Conservation (phyloP, 192 early-diverging fungal genomes). For the Phycomyces nitens region DNA sequence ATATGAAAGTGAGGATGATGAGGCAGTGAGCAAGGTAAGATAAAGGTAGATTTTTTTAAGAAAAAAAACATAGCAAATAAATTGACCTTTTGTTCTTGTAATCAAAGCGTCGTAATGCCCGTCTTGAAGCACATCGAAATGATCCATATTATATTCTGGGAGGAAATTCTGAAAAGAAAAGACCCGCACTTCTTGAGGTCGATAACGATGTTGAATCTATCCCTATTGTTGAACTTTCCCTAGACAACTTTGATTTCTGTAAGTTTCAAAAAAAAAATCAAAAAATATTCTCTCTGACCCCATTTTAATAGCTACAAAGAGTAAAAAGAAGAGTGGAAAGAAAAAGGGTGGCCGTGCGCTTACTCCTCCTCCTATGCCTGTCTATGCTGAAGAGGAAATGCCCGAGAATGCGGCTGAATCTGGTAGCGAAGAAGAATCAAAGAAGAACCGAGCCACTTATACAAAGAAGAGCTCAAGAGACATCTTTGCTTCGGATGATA, state of each 20-base stretch:
- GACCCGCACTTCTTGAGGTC: constrained; percentile 17
- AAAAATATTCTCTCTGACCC: no score
- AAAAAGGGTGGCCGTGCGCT: constrained; percentile 30
- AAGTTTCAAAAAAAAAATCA: constrained; percentile 5
- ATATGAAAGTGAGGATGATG: constrained; percentile 45
- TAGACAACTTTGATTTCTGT: constrained; percentile 47
- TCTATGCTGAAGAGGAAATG: constrained; percentile 59
- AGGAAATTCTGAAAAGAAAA: constrained; percentile 35
- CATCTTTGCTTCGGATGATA: constrained; percentile 29
- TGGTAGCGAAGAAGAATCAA: constrained; percentile 43
- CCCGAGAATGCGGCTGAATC: constrained; percentile 54
- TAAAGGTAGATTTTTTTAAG: constrained; percentile 40
- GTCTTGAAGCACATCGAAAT: constrained; percentile 46
- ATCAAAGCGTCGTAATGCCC: constrained; percentile 44
- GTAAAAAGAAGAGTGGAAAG: constrained; percentile 34
- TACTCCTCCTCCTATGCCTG: constrained; percentile 32
- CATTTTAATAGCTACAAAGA: constrained; percentile 6
- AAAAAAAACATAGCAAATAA: background rate
- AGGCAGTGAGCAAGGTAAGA: constrained; percentile 21
- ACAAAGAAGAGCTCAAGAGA: constrained; percentile 17
- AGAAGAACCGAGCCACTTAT: constrained; percentile 13
- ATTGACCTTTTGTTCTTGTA: background rate
- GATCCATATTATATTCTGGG: constrained; percentile 70
- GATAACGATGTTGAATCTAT: constrained; percentile 73
- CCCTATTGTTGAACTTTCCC: constrained; percentile 71